Percentiles rank a stretch among this genome's conserved stretches.
These are phyloP conservation scores for Patellifolia procumbens DNA, from an alignment of 179 eudicot genomes.

Conservation along the genomic window DNA sequence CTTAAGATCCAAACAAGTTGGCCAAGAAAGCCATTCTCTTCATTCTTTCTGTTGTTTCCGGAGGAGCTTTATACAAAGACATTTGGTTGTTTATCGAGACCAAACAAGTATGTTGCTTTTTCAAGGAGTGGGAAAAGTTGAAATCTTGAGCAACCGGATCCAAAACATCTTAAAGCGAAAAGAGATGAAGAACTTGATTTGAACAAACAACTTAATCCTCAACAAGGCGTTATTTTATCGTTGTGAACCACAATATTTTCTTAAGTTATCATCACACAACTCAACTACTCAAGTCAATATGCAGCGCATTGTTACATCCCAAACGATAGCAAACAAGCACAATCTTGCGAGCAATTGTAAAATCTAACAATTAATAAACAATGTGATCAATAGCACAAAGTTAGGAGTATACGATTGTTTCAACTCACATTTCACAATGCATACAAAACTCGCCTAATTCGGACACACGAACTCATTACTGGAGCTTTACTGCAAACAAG, in stretches of 20 bases:
- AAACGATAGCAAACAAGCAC: neutral
- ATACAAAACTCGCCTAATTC: conserved; percentile 3
- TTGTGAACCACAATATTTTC: neutral
- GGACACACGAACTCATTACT: neutral
- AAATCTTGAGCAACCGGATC: neutral
- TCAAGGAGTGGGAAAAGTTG: neutral
- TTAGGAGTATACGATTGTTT: neutral
- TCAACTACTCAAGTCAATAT: neutral
- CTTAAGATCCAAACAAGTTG: neutral
- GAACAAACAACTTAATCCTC: neutral
- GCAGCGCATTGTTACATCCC: neutral
- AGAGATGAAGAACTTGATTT: no score
- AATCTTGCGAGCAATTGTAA: neutral
- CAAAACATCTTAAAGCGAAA: neutral
- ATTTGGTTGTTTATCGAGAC: neutral
- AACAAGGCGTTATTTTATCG: neutral
- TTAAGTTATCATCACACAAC: neutral
- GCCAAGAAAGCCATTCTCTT: neutral
- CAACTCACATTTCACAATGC: neutral
- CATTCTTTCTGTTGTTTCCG: neutral
- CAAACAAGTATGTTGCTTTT: neutral
- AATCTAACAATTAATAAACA: neutral
- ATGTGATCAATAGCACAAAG: neutral
- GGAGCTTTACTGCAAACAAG: neutral
- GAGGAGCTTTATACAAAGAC: neutral